Percentiles rank a stretch among this genome's conserved stretches.
phyloP scores from a whole-genome alignment of 305 asterid genomes.

The Solanum hybrid region DNA sequence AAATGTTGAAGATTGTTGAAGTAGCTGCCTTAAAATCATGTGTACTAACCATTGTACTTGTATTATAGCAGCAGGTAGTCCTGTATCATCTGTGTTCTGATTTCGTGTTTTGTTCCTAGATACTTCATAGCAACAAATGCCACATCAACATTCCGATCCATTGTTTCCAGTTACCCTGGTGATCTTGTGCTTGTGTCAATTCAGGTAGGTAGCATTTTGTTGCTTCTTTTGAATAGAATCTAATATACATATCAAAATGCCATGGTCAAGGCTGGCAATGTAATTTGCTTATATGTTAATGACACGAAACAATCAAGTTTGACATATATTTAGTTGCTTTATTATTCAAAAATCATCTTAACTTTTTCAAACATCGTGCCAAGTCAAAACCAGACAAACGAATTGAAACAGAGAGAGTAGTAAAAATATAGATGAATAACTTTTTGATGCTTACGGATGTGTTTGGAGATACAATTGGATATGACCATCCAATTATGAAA shows the following conservation, averaged over 20 bases:
- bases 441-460: background rate
- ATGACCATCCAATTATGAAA: background rate
- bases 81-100: background rate
- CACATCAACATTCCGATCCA: conserved; percentile 69
- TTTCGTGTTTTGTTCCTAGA: conserved; percentile 25
- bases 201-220: conserved; percentile 38
- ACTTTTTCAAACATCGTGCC: background rate
- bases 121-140: conserved; percentile 74
- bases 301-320: background rate
- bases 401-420: background rate
- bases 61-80: background rate
- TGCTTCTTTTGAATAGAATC: background rate
- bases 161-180: conserved; percentile 80
- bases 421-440: background rate
- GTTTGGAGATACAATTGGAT: background rate
- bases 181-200: conserved; percentile 63
- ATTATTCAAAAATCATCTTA: background rate
- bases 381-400: background rate
- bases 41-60: background rate
- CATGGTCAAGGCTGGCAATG: background rate
- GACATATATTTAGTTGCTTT: background rate
- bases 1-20: background rate
- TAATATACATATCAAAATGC: background rate
- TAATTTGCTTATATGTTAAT: background rate
- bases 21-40: too few relatives aligned